Percentiles rank a stretch among this genome's conserved stretches.
Evolutionary conservation across 2,329 filamentous ascomycete genomes (phyloP).

Genomic region (Colletotrichum sp.): DNA sequence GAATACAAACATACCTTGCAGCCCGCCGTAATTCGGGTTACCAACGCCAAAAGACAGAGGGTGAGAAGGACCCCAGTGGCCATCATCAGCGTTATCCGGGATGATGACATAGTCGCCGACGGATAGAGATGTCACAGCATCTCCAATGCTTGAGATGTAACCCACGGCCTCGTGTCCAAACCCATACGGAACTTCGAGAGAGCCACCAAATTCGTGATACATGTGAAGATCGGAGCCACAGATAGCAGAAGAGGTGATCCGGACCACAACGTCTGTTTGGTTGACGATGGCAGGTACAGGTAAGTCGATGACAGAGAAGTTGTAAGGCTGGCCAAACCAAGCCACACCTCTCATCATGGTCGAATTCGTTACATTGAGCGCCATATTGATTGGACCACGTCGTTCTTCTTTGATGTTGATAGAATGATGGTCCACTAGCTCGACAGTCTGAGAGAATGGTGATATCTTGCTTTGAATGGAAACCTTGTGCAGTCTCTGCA

Average conservation of each 20-base stretch:
- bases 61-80: not conserved
- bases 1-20: not conserved
- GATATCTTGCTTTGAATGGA: not conserved
- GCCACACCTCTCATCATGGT: not conserved
- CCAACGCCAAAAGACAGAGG: not conserved
- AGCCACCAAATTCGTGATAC: constrained; percentile 28
- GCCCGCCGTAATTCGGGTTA: not conserved
- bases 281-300: constrained; percentile 20
- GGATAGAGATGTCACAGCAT: constrained; percentile 33
- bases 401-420: not conserved
- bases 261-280: constrained; percentile 36
- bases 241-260: constrained; percentile 34
- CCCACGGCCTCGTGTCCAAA: constrained; percentile 47
- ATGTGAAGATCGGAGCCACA: constrained; percentile 38
- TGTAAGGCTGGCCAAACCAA: not conserved
- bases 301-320: not conserved
- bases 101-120: constrained; percentile 44
- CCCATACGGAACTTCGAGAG: constrained; percentile 19
- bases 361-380: not conserved
- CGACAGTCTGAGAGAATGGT: not conserved
- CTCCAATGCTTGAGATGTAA: constrained; percentile 36
- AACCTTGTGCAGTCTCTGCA: not conserved
- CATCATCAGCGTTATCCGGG: constrained; percentile 24
- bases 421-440: not conserved
- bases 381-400: not conserved